Evolutionary conservation across 495 filamentous ascomycete species (phyloP).

Genomic region (Pyrenula aspistea): DNA sequence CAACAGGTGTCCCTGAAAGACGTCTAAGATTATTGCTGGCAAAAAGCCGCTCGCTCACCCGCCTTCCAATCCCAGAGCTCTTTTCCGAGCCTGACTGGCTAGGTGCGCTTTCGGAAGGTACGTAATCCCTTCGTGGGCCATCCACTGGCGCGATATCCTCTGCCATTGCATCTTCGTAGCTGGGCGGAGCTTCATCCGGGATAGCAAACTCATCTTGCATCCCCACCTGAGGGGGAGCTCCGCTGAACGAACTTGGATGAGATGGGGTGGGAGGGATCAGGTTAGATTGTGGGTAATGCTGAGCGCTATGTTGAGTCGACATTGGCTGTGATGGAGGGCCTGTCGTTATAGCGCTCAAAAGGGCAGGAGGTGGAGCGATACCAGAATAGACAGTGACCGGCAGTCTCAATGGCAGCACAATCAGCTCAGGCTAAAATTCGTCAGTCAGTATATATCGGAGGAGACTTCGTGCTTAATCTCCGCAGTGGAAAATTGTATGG

Average conservation of each 20-base stretch:
- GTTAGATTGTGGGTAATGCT: conserved; percentile 4
- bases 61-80: conserved; percentile 7
- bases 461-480: too few species aligned
- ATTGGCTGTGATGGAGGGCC: conserved; percentile 26
- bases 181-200: conserved; percentile 57
- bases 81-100: conserved; percentile 29
- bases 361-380: conserved; percentile 65
- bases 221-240: conserved; percentile 4
- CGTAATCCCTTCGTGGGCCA: conserved; percentile 52
- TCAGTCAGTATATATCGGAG: too few species aligned
- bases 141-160: conserved; percentile 55
- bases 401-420: conserved; percentile 65
- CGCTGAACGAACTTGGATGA: conserved; percentile 4
- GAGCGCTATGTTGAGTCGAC: conserved; percentile 7
- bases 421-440: conserved; percentile 44
- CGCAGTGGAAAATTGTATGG: too few species aligned
- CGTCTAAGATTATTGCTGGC: not conserved
- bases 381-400: conserved; percentile 80
- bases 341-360: conserved; percentile 51
- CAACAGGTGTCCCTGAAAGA: not conserved
- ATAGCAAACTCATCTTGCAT: conserved; percentile 15
- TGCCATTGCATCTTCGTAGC: conserved; percentile 86
- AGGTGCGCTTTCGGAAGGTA: conserved; percentile 33
- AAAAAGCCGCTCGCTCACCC: not conserved
- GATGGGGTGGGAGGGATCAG: conserved; percentile 8